Evolutionary conservation across 2,329 filamentous ascomycete species (phyloP), one percentile per base, ranked within the genome.

Genomic region (Ophiostoma angusticollis): DNA sequence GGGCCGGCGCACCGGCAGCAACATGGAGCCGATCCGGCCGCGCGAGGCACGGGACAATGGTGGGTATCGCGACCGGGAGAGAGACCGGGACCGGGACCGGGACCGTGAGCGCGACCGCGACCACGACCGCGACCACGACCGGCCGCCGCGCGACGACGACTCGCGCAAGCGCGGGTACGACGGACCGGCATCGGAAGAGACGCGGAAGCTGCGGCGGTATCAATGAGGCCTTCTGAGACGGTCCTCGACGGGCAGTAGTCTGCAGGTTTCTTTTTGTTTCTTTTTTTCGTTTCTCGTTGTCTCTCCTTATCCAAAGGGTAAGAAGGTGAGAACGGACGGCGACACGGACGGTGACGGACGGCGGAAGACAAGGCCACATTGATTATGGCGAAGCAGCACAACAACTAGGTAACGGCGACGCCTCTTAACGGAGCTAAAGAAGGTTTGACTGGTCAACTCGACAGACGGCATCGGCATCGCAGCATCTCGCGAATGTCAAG

Each of bases 141-240:
- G 69, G 47, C 67, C 67, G 40, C 62, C 68, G 27, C 46, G 46
- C 46, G 70, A 74, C 37, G 72, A 76, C 49, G 71, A 73, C 48
- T 67, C 63, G 59, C 60, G 74, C 56, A 72, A 83, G 67, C 74
- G 79, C 56, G 70, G 77, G 37, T 85, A 82, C 59, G 86, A 93
- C 37, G 81, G 80, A 54, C 78, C 78, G 56, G 72, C 74, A 48
- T 80, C 87, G 62, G 85, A 94, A 54, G 87, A 94, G 59, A 72
- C 75, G 35, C 61, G 72, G 42, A 80, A 80, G 59, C 55, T 78
- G 45, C 73, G 75, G 47, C 72, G 75, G 47, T 80, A 80, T 61
- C 78, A 64, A 63, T 54, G n/a, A n/a, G n/a, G n/a, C n/a, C n/a
- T n/a, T n/a, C n/a, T n/a, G n/a, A 55, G 56, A 55, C 56, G 51